Conservation (phyloP, 108 stramenopile genomes). For the Schizochytrium sp. region DNA sequence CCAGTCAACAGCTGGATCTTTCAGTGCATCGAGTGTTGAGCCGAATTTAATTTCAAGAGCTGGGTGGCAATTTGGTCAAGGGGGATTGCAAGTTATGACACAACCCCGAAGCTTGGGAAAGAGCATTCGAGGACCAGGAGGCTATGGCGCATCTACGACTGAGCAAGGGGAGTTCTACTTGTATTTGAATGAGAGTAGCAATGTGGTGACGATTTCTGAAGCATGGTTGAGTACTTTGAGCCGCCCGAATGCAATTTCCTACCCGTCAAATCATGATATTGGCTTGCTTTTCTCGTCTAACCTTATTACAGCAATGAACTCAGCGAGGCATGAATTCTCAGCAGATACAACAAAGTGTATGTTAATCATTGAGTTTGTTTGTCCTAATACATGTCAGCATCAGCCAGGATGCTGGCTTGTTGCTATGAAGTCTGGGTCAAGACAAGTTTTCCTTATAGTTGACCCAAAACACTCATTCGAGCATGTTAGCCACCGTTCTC, state of each 20-base stretch:
- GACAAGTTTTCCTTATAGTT: slow-evolving; percentile 47
- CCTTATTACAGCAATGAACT: slow-evolving; percentile 3
- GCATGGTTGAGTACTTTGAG: background rate
- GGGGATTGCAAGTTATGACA: too few species aligned
- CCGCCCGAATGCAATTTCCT: background rate
- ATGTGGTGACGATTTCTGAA: slow-evolving; percentile 39
- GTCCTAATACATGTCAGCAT: slow-evolving; percentile 10
- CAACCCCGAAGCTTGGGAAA: too few species aligned
- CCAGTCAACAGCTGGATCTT: too few species aligned
- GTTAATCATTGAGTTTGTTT: slow-evolving; percentile 51
- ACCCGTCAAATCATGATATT: slow-evolving; percentile 5
- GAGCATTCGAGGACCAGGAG: too few species aligned
- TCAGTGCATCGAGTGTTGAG: too few species aligned
- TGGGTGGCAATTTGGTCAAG: too few species aligned
- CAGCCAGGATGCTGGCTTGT: slow-evolving; percentile 47
- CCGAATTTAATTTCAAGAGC: too few species aligned
- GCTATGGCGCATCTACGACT: background rate
- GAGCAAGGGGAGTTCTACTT: slow-evolving; percentile 29
- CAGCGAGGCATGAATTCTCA: background rate
- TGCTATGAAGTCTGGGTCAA: slow-evolving; percentile 24
- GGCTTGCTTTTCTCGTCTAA: slow-evolving; percentile 56
- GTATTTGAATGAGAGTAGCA: slow-evolving; percentile 40
- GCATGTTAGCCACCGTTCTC: background rate
- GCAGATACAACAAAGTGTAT: background rate
- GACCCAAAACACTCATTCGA: slow-evolving; percentile 44